Evolutionary conservation across 257 asterid species (phyloP), one percentile per base, ranked within the genome.

Genomic region (Avicennia marina): DNA sequence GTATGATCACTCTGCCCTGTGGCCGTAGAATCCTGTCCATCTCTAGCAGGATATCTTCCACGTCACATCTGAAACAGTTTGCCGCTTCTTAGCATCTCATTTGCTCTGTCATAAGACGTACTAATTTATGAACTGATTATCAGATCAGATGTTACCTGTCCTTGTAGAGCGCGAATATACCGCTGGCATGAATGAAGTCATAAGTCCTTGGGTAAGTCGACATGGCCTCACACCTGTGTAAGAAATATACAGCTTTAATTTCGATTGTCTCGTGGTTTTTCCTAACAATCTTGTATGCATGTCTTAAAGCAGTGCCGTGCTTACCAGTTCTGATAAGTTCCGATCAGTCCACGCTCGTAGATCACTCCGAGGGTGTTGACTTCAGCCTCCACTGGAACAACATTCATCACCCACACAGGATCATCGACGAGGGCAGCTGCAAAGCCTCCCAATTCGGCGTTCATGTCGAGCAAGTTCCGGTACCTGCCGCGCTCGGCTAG

Each of bases 1-100:
- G 74, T 54, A 90, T 73, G 20, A 90, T 81, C 41, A 81, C 89
- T 24, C 96, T 87, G 0, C 96, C 98, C 53, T 81, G 94, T 1
- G 98, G 95, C 73, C 98, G 76, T 44, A 90, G 48, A n/a, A 90
- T 56, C 70, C 98, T 46, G 64, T 90, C 98, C 94, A 90, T 90
- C 62, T 90, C 98, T 45, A 90, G 38, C 55, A 90, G 58, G 15
- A 90, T 84, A 40, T 79, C 91, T 47, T 87, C 91, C 36, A 81
- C 64, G 7, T 79, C 89, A 33, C 98, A 90, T 60, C 98, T 90
- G 86, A 32, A 19, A 39, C 11, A 2, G 2, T 6, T 9, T 6
- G 6, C 44, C 6, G 6, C 1, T 38, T 38, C n/a, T n/a, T n/a
- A n/a, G n/a, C n/a, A n/a, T 38, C 44, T 38, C n/a, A 9, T 38